Conservation (phyloP, 2,329 filamentous ascomycete genomes). For the Trichoderma brevicompactum region DNA sequence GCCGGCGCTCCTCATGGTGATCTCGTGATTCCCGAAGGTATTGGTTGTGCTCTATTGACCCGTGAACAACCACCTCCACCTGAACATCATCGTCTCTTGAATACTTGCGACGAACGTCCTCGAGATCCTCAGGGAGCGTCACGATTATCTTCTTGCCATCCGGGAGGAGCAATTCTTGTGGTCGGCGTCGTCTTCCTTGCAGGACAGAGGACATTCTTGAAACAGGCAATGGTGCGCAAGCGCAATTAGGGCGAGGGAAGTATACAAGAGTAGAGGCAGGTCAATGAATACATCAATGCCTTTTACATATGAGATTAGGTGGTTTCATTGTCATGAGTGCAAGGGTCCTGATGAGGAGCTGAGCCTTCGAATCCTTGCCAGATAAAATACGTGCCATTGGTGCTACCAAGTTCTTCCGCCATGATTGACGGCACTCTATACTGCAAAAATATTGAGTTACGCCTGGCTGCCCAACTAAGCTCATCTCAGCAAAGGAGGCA, state of each 20-base stretch:
- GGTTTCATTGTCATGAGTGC: background rate
- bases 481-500: conserved; percentile 16
- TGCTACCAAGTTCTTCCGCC: background rate
- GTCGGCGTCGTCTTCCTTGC: conserved; percentile 41
- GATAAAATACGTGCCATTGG: background rate
- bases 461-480: background rate
- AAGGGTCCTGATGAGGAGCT: background rate
- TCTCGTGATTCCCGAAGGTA: conserved; percentile 56
- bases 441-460: background rate
- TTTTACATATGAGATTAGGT: background rate
- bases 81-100: conserved; percentile 40
- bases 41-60: conserved; percentile 52
- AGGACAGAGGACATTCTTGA: conserved; percentile 34
- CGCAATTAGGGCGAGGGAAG: no score
- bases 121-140: conserved; percentile 59
- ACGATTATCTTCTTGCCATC: conserved; percentile 61
- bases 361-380: background rate
- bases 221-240: background rate
- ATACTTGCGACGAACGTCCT: conserved; percentile 52
- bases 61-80: conserved; percentile 63
- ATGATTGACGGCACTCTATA: background rate
- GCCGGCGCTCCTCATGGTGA: conserved; percentile 56
- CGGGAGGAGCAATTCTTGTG: conserved; percentile 59
- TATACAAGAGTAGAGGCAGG: background rate
- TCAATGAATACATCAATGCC: background rate